phyloP scores from a whole-genome alignment of 2,329 filamentous ascomycete genomes.

The Ophiostoma australiae region DNA sequence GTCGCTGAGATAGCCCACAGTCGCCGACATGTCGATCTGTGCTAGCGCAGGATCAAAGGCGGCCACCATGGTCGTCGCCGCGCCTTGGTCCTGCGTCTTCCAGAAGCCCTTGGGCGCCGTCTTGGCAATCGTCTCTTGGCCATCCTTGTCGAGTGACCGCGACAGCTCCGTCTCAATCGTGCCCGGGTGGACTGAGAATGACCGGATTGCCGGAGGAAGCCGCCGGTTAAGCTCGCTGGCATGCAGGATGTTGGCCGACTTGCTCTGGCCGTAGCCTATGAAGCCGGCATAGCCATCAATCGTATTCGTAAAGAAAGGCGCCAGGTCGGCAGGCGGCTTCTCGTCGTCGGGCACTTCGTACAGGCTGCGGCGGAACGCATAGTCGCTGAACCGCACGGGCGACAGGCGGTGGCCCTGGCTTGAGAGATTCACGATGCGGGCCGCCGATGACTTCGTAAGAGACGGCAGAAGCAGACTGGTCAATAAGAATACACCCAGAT shows the following conservation, averaged over 20 bases:
- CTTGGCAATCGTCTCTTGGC: conserved; percentile 29
- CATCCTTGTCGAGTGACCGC: conserved; percentile 30
- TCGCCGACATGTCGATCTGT: conserved; percentile 25
- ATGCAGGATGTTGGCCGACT: conserved; percentile 45
- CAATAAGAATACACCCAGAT: background rate
- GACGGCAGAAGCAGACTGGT: background rate
- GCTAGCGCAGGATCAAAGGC: conserved; percentile 39
- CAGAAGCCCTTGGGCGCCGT: conserved; percentile 33
- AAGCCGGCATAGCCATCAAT: conserved; percentile 34
- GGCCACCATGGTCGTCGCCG: conserved; percentile 40
- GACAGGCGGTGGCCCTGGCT: conserved; percentile 38
- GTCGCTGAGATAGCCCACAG: conserved; percentile 39
- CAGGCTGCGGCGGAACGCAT: conserved; percentile 37
- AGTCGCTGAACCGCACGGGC: conserved; percentile 42
- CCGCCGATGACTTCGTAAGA: conserved; percentile 12
- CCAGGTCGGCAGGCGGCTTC: conserved; percentile 21
- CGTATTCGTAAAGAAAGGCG: conserved; percentile 15
- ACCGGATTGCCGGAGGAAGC: conserved; percentile 29
- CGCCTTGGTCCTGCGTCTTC: conserved; percentile 38
- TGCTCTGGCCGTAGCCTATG: conserved; percentile 44
- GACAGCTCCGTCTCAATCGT: conserved; percentile 32
- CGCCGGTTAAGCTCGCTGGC: conserved; percentile 35
- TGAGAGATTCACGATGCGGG: conserved; percentile 41
- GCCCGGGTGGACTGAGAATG: conserved; percentile 38
- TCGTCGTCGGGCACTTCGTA: conserved; percentile 35